phyloP scores from a whole-genome alignment of 352 stramenopile genomes.

The Phytophthora foliorum region DNA sequence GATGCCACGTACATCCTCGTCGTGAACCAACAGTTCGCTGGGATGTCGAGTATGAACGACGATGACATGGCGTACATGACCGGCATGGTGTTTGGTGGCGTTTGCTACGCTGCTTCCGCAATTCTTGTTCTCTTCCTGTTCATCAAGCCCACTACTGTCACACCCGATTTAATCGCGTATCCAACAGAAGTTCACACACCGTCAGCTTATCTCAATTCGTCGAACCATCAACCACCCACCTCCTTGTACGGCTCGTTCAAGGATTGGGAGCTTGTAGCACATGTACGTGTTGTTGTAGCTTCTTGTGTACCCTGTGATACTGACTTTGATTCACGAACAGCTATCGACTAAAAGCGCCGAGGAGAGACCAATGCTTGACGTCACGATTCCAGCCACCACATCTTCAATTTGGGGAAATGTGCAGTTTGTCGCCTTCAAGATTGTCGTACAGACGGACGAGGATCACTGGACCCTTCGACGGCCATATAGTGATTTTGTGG shows the following conservation, averaged over 20 bases:
- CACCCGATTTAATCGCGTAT: conserved; percentile 57
- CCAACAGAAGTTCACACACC: conserved; percentile 58
- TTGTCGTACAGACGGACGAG: conserved; percentile 76
- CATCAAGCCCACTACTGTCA: conserved; percentile 59
- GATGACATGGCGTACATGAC: conserved; percentile 13
- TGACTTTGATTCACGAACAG: conserved; percentile 21
- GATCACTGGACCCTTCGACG: conserved; percentile 74
- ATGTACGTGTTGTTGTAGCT: conserved; percentile 15
- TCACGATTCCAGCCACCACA: conserved; percentile 75
- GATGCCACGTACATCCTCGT: conserved; percentile 57
- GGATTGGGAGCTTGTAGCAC: conserved; percentile 44
- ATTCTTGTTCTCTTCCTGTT: conserved; percentile 66
- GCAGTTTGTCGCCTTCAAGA: conserved; percentile 80
- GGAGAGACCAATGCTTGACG: conserved; percentile 46
- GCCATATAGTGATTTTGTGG: conserved; percentile 72
- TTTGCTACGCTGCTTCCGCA: conserved; percentile 52
- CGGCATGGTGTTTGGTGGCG: conserved; percentile 38
- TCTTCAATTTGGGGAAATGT: conserved; percentile 80
- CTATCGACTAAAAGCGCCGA: conserved; percentile 26
- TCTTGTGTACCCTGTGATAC: conserved; percentile 1
- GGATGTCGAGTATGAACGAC: not conserved
- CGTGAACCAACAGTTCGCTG: conserved; percentile 37
- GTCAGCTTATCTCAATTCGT: conserved; percentile 68
- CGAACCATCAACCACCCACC: conserved; percentile 44
- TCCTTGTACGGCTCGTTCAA: conserved; percentile 71